Base-by-base conservation (phyloP, 192 early-diverging fungal species). In the Radiomyces spectabilis region DNA sequence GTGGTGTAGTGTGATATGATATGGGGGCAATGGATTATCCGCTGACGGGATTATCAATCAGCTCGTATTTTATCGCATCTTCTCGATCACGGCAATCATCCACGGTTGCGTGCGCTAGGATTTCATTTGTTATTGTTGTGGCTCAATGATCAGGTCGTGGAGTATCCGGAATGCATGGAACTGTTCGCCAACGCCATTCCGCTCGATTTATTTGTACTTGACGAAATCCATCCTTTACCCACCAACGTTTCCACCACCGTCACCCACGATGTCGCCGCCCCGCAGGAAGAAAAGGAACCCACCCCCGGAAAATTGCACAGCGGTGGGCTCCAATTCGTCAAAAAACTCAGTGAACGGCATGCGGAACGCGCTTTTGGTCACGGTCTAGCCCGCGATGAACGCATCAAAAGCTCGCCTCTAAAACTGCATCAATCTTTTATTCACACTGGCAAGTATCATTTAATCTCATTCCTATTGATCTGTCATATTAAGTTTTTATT, bases 111-210 rank as follows among this genome's bases (percentile, higher is more conserved):
- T 19, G 68, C 73, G 5, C 77, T 88, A 53, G 90, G 90, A 37
- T 79, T 93, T 52, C 73, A 77, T 16, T 51, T 93, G 15, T 58
- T 93, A 3, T 74, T 91, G 16, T 61, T 81, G 8, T 91, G 81
- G 81, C 43, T 93, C n/a, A 83, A 85, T 65, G 70, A 72, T 29
- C 84, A 84, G 34, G 73, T 79, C 2, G 65, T 70, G 2, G 79
- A 85, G 35, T 72, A 72, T 22, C 63, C 66, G 3, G 85, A 87
- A 55, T 72, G 72, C 12, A 73, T 79, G 40, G 51, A 70, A 31
- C 59, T 89, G 25, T 91, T 83, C 50, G 60, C 80, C 2, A 86
- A 85, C 34, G 77, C 81, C 6, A 82, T 89, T 16, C 71, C 79
- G 5, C 50, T 83, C 19, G 76, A 78, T 59, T 53, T 81, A 6